phyloP scores from a whole-genome alignment of 257 asterid species.

The Ehretia macrophylla region DNA sequence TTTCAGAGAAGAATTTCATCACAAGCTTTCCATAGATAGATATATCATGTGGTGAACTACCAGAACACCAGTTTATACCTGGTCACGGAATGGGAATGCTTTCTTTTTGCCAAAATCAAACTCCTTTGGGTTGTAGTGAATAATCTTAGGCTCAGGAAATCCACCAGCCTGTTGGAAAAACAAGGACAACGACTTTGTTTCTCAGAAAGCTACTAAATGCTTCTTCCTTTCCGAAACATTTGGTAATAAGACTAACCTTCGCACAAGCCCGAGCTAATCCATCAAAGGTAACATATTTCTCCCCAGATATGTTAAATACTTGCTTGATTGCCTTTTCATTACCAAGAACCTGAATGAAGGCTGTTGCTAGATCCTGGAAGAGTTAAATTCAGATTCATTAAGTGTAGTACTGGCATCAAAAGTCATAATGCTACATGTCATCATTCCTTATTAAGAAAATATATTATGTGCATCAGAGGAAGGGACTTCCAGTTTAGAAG shows the following conservation, averaged over 20 bases:
- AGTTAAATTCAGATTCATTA: constrained; percentile 3
- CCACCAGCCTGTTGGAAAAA: constrained; percentile 71
- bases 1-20: too few relatives aligned
- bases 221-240: background rate
- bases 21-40: background rate
- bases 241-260: constrained; percentile 40
- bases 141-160: constrained; percentile 92
- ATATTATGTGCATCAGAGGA: background rate
- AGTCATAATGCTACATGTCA: too few relatives aligned
- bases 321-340: constrained; percentile 86
- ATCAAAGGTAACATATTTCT: constrained; percentile 86
- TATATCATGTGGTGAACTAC: background rate
- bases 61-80: constrained; percentile 37
- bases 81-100: constrained; percentile 90
- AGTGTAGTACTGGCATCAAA: too few relatives aligned
- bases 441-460: too few relatives aligned
- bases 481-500: background rate
- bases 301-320: constrained; percentile 92
- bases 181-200: background rate
- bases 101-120: constrained; percentile 98
- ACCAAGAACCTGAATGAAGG: constrained; percentile 83
- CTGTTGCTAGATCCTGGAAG: constrained; percentile 79
- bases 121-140: constrained; percentile 95
- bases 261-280: constrained; percentile 98
- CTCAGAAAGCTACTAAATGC: background rate